A percentile compares a stretch with the other conserved stretches of the same genome.
These are phyloP conservation scores for Lepidium aucheri DNA, from an alignment of 345 rosid species.

Conservation along the genomic window DNA sequence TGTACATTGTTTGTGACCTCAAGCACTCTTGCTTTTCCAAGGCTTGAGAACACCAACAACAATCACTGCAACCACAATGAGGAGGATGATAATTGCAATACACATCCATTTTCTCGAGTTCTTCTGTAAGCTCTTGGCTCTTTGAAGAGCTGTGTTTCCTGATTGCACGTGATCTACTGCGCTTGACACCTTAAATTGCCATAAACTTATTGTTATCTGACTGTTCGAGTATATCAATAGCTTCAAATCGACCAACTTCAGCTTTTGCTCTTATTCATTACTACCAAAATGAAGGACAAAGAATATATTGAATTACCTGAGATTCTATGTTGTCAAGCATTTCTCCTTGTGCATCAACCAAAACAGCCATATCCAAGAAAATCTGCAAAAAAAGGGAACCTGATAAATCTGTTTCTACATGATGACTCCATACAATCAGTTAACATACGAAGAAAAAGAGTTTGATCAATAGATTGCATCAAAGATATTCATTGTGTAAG, in stretches of 20 bases:
- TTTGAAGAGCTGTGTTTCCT: slow-evolving; percentile 76
- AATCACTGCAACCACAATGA: slow-evolving; percentile 58
- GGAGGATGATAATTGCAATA: slow-evolving; percentile 78
- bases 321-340: slow-evolving; percentile 92
- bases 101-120: slow-evolving; percentile 94
- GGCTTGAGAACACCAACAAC: slow-evolving; percentile 75
- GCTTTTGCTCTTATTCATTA: background rate
- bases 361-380: slow-evolving; percentile 88
- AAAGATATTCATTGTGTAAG: background rate
- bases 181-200: slow-evolving; percentile 50
- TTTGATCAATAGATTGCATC: background rate
- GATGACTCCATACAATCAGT: background rate
- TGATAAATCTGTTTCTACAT: background rate
- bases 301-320: slow-evolving; percentile 38
- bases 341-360: slow-evolving; percentile 95
- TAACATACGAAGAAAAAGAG: background rate
- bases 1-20: background rate
- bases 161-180: slow-evolving; percentile 92
- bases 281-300: background rate
- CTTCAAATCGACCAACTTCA: background rate
- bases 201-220: background rate
- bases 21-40: slow-evolving; percentile 65
- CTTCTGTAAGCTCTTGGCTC: slow-evolving; percentile 71
- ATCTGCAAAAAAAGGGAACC: slow-evolving; percentile 34
- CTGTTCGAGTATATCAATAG: background rate